Conservation (phyloP, 768 basidiomycete genomes). For the Rhizopogon vulgaris region DNA sequence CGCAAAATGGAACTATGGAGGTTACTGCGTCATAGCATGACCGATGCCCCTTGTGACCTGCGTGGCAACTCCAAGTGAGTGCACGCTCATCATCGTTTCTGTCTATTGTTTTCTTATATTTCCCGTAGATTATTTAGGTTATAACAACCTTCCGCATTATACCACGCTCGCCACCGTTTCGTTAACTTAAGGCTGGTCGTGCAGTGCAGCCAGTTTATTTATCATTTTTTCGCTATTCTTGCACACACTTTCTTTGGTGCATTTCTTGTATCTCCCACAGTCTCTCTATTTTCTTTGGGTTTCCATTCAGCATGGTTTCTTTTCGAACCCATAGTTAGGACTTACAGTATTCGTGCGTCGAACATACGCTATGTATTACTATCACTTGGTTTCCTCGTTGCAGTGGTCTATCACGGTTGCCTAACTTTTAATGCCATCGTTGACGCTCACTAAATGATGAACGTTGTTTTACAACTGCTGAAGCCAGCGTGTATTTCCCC, state of each 20-base stretch:
- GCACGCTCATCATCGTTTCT: neutral
- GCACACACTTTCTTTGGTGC: neutral
- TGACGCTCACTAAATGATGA: too few species aligned
- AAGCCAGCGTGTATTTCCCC: too few species aligned
- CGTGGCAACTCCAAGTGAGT: neutral
- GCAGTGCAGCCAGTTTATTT: neutral
- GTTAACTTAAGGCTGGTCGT: neutral
- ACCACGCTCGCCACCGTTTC: neutral
- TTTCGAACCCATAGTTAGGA: too few species aligned
- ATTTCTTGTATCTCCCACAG: neutral
- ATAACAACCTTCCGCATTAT: neutral
- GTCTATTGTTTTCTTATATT: neutral
- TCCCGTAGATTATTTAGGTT: neutral
- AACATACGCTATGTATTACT: too few species aligned
- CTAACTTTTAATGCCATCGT: too few species aligned
- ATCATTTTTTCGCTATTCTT: neutral
- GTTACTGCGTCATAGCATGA: slow-evolving; percentile 1
- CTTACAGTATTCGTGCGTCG: too few species aligned
- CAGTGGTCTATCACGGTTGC: too few species aligned
- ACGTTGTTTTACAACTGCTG: too few species aligned
- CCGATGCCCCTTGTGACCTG: neutral
- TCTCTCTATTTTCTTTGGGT: neutral
- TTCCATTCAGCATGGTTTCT: slow-evolving; percentile 3
- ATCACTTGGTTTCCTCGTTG: too few species aligned
- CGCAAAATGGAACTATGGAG: slow-evolving; percentile 7